Evolutionary conservation across 768 basidiomycete genomes (phyloP), one percentile per base, ranked within the genome.

Genomic region (Candolleomyces efflorescens): DNA sequence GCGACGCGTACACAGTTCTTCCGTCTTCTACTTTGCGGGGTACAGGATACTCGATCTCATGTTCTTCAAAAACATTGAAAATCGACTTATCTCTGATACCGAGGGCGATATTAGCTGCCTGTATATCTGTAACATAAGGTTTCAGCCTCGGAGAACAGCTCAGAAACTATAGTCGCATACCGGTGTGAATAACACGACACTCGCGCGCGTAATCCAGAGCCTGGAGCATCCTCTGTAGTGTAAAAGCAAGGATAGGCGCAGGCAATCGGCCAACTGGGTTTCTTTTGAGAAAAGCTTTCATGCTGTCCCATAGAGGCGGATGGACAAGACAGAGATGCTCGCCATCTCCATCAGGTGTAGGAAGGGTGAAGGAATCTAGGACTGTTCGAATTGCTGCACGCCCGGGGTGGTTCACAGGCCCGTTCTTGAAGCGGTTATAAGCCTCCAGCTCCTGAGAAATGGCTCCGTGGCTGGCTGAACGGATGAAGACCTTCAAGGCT

Each of bases 141-240:
- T n/a, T 39, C 39, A 47, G 44, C 37, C 20, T 9, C 32, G 4
- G 38, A 38, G 43, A 47, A 15, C 7, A 22, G 17, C 22, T n/a
- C n/a, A n/a, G n/a, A n/a, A n/a, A n/a, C n/a, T n/a, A n/a, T 10
- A 36, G 0, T 26, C 9, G 20, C 61, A 46, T 22, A 60, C 63
- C 64, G 46, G 60, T 61, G 39, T 67, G 64, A 18, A 67, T 55
- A 23, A 64, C 51, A n/a, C 56, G 5, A 13, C 59, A 58, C 43
- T 64, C 54, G 44, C 45, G 56, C 36, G 50, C 18, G 39, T 55
- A 67, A 46, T 62, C 59, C 20, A 67, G 52, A 43, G 52, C 59
- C 3, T 39, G 56, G n/a, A 66, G 41, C 10, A 64, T 52, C 17
- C 51, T 51, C 27, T 17, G 27, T 4, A 62, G 52, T 3, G 49